Evolutionary conservation across 306 rosid genomes (phyloP).

Genomic region (Begonia peltatifolia): DNA sequence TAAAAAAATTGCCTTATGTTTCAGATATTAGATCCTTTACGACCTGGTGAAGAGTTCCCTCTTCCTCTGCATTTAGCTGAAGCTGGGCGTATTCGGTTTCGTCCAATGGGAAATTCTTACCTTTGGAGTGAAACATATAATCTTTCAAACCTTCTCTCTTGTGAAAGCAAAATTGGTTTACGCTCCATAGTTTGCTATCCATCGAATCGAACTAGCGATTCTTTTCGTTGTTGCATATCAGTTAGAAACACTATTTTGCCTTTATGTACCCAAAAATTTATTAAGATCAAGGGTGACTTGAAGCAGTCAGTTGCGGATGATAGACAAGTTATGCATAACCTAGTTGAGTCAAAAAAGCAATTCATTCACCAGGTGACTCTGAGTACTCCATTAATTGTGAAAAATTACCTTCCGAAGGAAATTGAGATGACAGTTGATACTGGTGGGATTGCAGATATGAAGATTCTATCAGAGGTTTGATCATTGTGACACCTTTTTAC

Average conservation of each 20-base stretch:
- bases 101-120: slow-evolving; percentile 75
- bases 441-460: slow-evolving; percentile 53
- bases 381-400: slow-evolving; percentile 58
- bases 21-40: slow-evolving; percentile 81
- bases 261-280: slow-evolving; percentile 28
- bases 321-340: slow-evolving; percentile 7
- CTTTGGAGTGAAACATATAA: slow-evolving; percentile 88
- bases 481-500: no score
- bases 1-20: slow-evolving; percentile 3
- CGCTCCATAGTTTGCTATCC: slow-evolving; percentile 87
- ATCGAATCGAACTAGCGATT: slow-evolving; percentile 65
- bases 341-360: slow-evolving; percentile 36
- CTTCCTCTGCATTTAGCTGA: slow-evolving; percentile 92
- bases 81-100: slow-evolving; percentile 87
- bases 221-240: slow-evolving; percentile 83
- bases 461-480: slow-evolving; percentile 67
- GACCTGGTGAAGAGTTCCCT: slow-evolving; percentile 84
- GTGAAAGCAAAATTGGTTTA: slow-evolving; percentile 54
- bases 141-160: slow-evolving; percentile 62
- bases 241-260: slow-evolving; percentile 54
- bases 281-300: slow-evolving; percentile 17
- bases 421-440: slow-evolving; percentile 50
- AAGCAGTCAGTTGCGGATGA: slow-evolving; percentile 9
- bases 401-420: slow-evolving; percentile 69
- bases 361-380: slow-evolving; percentile 59